A percentile compares a stretch with the other conserved stretches of the same genome.
Conservation (phyloP, 805 yeast genomes). For the Ogataea ramenticola region DNA sequence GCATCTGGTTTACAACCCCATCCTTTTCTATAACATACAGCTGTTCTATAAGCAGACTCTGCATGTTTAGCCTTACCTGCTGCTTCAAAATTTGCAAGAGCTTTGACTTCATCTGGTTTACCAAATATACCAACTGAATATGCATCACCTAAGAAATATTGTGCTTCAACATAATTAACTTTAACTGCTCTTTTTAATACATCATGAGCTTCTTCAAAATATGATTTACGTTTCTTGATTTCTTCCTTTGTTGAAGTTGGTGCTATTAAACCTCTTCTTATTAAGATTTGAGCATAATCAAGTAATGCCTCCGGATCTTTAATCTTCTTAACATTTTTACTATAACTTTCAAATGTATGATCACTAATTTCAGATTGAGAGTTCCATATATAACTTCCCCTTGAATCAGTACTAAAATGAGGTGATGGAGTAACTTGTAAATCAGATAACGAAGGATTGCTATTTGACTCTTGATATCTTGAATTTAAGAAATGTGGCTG, state of each 20-base stretch:
- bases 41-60: slow-evolving; percentile 86
- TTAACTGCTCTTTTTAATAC: slow-evolving; percentile 67
- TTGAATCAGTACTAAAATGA: neutral
- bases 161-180: slow-evolving; percentile 83
- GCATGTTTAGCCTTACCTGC: slow-evolving; percentile 94
- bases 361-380: neutral
- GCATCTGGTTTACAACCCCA: slow-evolving; percentile 88
- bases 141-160: slow-evolving; percentile 87
- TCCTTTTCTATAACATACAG: slow-evolving; percentile 90
- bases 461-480: neutral
- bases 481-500: neutral
- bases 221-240: slow-evolving; percentile 38
- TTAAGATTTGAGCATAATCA: slow-evolving; percentile 77
- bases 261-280: slow-evolving; percentile 28
- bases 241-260: slow-evolving; percentile 14
- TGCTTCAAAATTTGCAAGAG: slow-evolving; percentile 68
- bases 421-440: neutral
- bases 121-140: slow-evolving; percentile 80
- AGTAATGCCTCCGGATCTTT: slow-evolving; percentile 83
- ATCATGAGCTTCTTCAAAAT: slow-evolving; percentile 69
- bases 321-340: slow-evolving; percentile 76
- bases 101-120: slow-evolving; percentile 68
- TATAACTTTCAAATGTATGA: slow-evolving; percentile 60
- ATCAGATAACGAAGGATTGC: neutral
- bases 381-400: neutral